A percentile compares a stretch with the other conserved stretches of the same genome.
Evolutionary conservation across 2,329 filamentous ascomycete species (phyloP).

Genomic region (Curvularia sp.): DNA sequence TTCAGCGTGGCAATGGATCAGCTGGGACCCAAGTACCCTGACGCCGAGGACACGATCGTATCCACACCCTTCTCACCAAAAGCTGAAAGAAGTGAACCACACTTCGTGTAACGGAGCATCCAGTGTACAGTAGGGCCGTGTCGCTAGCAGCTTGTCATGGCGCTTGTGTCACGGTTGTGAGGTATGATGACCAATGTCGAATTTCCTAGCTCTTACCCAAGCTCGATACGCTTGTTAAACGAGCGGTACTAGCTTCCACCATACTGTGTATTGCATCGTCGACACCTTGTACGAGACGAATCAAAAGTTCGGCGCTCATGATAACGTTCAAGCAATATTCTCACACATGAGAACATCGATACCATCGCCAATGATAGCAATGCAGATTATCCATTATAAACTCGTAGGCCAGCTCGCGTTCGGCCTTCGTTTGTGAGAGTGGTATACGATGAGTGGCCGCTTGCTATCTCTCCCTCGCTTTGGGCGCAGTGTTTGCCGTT

Average conservation of each 20-base stretch:
- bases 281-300: neutral
- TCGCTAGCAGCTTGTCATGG: neutral
- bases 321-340: neutral
- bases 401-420: neutral
- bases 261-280: neutral
- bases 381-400: neutral
- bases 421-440: neutral
- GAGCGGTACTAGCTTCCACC: neutral
- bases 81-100: neutral
- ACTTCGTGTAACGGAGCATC: neutral
- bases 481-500: neutral
- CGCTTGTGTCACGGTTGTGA: neutral
- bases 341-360: neutral
- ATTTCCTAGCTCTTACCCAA: neutral
- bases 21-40: too few relatives aligned
- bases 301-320: neutral
- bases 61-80: neutral
- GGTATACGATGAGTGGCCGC: neutral
- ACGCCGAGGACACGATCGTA: neutral
- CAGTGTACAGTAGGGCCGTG: neutral
- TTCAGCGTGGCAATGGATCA: neutral
- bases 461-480: neutral
- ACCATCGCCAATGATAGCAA: neutral
- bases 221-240: neutral
- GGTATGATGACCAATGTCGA: neutral